These are phyloP conservation scores for Prunus yedoensis DNA, from an alignment of 331 rosid genomes.

Conservation along the genomic window DNA sequence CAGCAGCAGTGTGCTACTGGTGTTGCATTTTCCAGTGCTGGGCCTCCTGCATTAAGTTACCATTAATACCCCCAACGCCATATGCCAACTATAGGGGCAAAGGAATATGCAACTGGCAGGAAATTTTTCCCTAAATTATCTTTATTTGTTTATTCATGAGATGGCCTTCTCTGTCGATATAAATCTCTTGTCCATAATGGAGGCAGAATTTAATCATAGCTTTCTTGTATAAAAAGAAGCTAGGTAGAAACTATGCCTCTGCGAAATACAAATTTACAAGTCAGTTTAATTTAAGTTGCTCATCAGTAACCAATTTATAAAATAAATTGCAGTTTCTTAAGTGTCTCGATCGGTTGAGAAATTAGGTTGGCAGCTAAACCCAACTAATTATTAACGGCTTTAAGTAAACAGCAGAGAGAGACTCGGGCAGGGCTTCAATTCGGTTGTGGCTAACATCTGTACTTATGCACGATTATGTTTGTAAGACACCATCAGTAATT, in stretches of 20 bases:
- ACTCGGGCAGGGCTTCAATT: not conserved
- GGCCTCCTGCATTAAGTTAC: conserved; percentile 13
- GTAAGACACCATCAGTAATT: not conserved
- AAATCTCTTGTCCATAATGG: not conserved
- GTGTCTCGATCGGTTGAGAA: not conserved
- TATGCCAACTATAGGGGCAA: not conserved
- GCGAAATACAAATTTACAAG: too few species aligned
- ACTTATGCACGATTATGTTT: not conserved
- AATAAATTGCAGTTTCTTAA: not conserved
- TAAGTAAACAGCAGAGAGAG: not conserved
- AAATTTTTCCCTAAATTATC: too few species aligned
- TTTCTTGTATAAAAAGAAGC: not conserved
- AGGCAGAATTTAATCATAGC: not conserved
- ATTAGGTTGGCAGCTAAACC: not conserved
- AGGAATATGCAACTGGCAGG: too few species aligned
- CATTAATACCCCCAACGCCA: conserved; percentile 19
- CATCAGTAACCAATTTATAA: not conserved
- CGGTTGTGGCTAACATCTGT: not conserved
- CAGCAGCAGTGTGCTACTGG: not conserved
- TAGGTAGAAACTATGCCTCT: too few species aligned
- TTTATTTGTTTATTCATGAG: too few species aligned
- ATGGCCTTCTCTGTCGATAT: not conserved
- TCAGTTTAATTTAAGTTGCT: not conserved
- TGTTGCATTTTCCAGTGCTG: not conserved
- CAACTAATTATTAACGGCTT: not conserved